Percentiles rank a stretch among this genome's conserved stretches.
Conservation (phyloP, 371 early-diverging fungal genomes). For the Mucor velutinosus region DNA sequence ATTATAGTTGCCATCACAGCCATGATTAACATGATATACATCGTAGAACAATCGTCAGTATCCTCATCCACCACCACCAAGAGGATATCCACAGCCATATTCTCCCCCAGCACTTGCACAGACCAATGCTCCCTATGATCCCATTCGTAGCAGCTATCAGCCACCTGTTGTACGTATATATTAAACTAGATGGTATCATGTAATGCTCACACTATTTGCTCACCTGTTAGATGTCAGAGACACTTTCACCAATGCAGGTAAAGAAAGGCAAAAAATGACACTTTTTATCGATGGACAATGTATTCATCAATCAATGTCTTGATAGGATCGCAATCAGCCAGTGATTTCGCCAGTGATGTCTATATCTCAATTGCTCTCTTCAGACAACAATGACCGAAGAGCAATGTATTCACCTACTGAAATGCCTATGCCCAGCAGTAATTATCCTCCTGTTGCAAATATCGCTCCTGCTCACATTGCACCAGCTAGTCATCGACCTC, state of each 20-base stretch:
- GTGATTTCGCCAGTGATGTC: conserved; percentile 47
- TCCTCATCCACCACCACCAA: not conserved
- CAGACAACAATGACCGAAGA: conserved; percentile 26
- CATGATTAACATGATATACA: not conserved
- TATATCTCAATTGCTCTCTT: conserved; percentile 47
- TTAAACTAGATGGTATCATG: not conserved
- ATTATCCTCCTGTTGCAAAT: not conserved
- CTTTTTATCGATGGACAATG: not conserved
- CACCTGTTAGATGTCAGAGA: conserved; percentile 7
- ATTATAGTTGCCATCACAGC: not conserved
- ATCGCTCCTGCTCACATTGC: not conserved
- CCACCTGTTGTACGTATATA: not conserved
- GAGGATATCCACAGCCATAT: conserved; percentile 6
- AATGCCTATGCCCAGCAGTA: not conserved
- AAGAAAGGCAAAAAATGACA: not conserved
- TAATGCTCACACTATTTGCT: not conserved
- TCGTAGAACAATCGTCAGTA: not conserved
- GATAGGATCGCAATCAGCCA: conserved; percentile 10
- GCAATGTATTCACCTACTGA: conserved; percentile 8
- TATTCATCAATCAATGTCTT: not conserved
- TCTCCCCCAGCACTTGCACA: not conserved
- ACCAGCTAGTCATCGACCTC: not conserved
- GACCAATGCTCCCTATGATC: conserved; percentile 17
- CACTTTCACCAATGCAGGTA: conserved; percentile 16
- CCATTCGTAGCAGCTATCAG: conserved; percentile 18